Evolutionary conservation across 2,329 filamentous ascomycete genomes (phyloP), one percentile per base, ranked within the genome.

Genomic region (Penicillium brevicompactum): DNA sequence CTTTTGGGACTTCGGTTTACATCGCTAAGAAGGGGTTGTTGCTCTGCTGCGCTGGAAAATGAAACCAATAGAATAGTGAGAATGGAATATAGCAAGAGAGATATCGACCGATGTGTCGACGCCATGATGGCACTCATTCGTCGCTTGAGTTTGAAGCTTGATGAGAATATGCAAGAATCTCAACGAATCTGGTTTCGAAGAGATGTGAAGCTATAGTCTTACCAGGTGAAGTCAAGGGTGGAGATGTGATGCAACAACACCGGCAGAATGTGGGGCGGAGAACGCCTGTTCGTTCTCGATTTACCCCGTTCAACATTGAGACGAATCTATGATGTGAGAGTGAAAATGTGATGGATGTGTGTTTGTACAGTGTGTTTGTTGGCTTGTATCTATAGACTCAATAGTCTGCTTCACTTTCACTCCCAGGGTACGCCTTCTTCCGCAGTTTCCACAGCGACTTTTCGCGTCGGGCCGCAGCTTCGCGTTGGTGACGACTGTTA

Each of bases 361-460:
- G 6, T 37, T 37, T 37, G 34, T 37, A 37, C 34, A 37, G n/a
- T n/a, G 7, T 37, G 2, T n/a, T n/a, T 37, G 2, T n/a, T n/a
- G 14, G n/a, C 14, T 37, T 4, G 13, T 37, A 7, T 37, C 11
- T 37, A 27, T 5, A 27, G 6, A n/a, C 13, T 37, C 34, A 72
- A 57, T 64, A 73, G 38, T 72, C 72, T 6, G 60, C 61, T 50
- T 76, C 74, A 51, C 72, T 74, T 32, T 72, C 74, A 59, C 68
- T 74, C 4, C 67, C 68, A 8, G 68, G 63, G 56, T 74, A 71
- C 10, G 70, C 73, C 64, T 68, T 71, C 61, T 76, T 76, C 40
- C 71, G 63, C 41, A 76, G 49, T 52, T 73, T 76, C 74, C 74
- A 77, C 27, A 75, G 52, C 11, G 63, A 70, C 58, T 63, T 64